phyloP scores from a whole-genome alignment of 805 yeast species.

The Isabelozyma rhagii region DNA sequence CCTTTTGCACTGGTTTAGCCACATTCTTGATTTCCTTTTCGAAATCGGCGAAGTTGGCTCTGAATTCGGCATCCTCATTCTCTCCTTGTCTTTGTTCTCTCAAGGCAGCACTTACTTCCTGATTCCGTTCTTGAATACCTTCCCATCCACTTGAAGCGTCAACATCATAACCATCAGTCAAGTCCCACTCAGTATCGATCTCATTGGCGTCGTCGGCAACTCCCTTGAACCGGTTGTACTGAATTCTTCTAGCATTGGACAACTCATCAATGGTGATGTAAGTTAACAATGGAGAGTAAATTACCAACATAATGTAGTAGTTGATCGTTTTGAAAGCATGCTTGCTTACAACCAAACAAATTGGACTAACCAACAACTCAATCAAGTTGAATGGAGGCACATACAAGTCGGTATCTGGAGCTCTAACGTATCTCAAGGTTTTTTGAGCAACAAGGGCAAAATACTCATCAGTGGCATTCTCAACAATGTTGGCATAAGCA shows the following conservation, averaged over 20 bases:
- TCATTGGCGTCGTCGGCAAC: conserved; percentile 79
- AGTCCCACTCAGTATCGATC: conserved; percentile 74
- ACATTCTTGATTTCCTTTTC: conserved; percentile 43
- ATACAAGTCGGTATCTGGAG: conserved; percentile 82
- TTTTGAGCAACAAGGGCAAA: conserved; percentile 82
- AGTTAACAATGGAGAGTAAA: conserved; percentile 66
- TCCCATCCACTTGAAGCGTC: conserved; percentile 33
- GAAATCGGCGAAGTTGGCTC: conserved; percentile 51
- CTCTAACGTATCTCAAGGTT: conserved; percentile 78
- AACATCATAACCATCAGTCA: conserved; percentile 67
- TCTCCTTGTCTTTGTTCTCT: conserved; percentile 62
- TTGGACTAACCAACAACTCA: conserved; percentile 45
- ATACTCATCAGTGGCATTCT: conserved; percentile 80
- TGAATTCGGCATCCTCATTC: conserved; percentile 63
- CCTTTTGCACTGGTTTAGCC: conserved; percentile 59
- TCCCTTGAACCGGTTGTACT: conserved; percentile 62
- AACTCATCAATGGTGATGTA: conserved; percentile 65
- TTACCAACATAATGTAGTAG: conserved; percentile 55
- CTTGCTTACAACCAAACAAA: conserved; percentile 32
- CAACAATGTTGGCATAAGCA: conserved; percentile 78
- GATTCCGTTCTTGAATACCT: conserved; percentile 35
- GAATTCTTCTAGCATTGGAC: conserved; percentile 63
- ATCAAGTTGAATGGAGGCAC: conserved; percentile 82
- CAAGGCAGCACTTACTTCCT: conserved; percentile 36
- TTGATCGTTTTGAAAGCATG: conserved; percentile 38